Conservation (phyloP, 2,329 filamentous ascomycete genomes). For the Diaporthe sp. region DNA sequence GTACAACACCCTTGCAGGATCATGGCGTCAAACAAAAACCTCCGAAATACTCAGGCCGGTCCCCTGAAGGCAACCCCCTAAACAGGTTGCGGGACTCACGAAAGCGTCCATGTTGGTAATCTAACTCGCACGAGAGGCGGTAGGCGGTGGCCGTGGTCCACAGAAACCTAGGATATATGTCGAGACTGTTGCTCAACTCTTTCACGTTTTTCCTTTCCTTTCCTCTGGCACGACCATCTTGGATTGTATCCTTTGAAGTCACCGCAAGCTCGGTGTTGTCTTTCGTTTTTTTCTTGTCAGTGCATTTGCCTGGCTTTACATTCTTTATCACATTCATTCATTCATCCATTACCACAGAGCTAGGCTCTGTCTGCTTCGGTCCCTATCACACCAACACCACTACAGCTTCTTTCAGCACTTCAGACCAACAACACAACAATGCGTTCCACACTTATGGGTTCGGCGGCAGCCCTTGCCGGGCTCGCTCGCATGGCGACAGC, state of each 20-base stretch:
- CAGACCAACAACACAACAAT: constrained; percentile 29
- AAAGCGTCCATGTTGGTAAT: constrained; percentile 11
- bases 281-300: constrained; percentile 2
- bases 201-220: background rate
- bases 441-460: constrained; percentile 40
- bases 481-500: constrained; percentile 45
- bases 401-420: constrained; percentile 1
- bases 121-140: background rate
- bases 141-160: constrained; percentile 1
- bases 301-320: constrained; percentile 17
- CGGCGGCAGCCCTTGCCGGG: constrained; percentile 43
- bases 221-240: constrained; percentile 8
- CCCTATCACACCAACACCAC: background rate
- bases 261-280: constrained; percentile 31
- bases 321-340: constrained; percentile 28
- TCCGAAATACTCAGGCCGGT: constrained; percentile 29
- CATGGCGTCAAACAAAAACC: constrained; percentile 28
- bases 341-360: constrained; percentile 19
- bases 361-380: constrained; percentile 29
- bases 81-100: background rate
- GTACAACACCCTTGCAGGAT: constrained; percentile 16
- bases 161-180: constrained; percentile 19
- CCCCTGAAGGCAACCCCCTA: constrained; percentile 17
- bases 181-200: background rate
- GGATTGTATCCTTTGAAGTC: constrained; percentile 32